Evolutionary conservation across 2,329 filamentous ascomycete genomes (phyloP).

Genomic region (Fusarium brachygibbosum): DNA sequence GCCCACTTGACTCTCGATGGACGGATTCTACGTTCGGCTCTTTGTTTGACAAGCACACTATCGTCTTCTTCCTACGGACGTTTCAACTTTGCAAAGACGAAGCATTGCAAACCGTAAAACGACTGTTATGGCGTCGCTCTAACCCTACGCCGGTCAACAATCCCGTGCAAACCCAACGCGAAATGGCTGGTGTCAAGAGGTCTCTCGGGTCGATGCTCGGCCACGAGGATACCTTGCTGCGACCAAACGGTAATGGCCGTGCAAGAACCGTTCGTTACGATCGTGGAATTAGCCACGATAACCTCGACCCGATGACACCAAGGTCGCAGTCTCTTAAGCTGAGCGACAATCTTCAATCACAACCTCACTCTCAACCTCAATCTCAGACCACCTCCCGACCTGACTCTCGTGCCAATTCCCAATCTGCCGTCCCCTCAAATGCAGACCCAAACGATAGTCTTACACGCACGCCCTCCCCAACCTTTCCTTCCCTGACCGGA

Average conservation of each 20-base stretch:
- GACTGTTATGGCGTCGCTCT: conserved; percentile 36
- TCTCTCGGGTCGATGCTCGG: conserved; percentile 54
- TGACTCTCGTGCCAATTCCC: conserved; percentile 31
- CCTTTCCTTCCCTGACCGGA: conserved; percentile 44
- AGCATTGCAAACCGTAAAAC: background rate
- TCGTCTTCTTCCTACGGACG: conserved; percentile 1
- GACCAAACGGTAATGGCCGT: conserved; percentile 36
- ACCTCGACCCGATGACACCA: conserved; percentile 33
- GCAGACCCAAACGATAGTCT: conserved; percentile 41
- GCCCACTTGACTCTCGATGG: conserved; percentile 15
- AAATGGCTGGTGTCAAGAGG: conserved; percentile 59
- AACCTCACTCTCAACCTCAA: conserved; percentile 24
- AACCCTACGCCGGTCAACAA: conserved; percentile 40
- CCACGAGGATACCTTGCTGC: conserved; percentile 45
- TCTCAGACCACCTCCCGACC: conserved; percentile 9
- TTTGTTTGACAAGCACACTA: conserved; percentile 11
- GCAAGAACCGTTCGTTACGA: conserved; percentile 22
- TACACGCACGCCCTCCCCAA: conserved; percentile 47
- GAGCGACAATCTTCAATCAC: conserved; percentile 20
- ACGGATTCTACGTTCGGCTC: conserved; percentile 14
- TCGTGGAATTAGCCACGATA: conserved; percentile 33
- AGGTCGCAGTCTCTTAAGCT: conserved; percentile 29
- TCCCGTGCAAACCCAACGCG: conserved; percentile 24
- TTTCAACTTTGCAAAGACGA: background rate
- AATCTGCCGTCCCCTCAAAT: conserved; percentile 30